Evolutionary conservation across 345 rosid genomes (phyloP), one percentile per base, ranked within the genome.

Genomic region (Brassica incana): DNA sequence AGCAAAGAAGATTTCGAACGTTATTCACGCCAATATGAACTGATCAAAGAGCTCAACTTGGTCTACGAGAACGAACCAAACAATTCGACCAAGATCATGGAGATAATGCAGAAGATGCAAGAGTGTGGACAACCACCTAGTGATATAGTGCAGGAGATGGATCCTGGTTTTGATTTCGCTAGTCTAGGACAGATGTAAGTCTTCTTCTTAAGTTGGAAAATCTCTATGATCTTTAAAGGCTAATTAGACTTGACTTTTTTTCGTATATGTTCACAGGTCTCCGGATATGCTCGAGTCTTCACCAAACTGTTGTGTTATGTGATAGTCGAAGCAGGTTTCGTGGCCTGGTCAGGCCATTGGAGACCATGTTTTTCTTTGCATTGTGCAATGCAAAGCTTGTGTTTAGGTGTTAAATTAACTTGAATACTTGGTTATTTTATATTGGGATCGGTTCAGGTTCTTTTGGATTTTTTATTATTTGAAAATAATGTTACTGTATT

Each of bases 101-200:
- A 93, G 66, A 92, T 96, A 20, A 90, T 96, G 99, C 99, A 91
- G 87, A 93, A 91, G 81, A 93, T 96, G 99, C 99, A 96, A 85
- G 99, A 96, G 71, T 96, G 97, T 63, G 99, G 99, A 56, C 97
- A 96, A 75, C 98, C 99, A 50, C 99, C 99, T 1, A 87, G 87
- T 67, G 98, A 96, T 63, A 92, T 96, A 71, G 90, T 96, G 68
- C 95, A 88, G 75, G 97, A 93, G 88, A 87, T 96, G 73, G 88
- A 92, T 75, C 98, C 97, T 58, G 97, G 95, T 29, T 88, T 93
- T 43, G 97, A 91, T 83, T 80, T 92, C 9, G 81, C 97, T 10
- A 88, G 72, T 79, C 90, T 96, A 38, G 92, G 94, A 52, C 97
- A 90, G 78, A 43, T 92, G 98, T 96, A 85, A 90, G 98, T 87